These are phyloP conservation scores for Fusarium scirpi DNA, from an alignment of 2,329 filamentous ascomycete species.

Conservation along the genomic window DNA sequence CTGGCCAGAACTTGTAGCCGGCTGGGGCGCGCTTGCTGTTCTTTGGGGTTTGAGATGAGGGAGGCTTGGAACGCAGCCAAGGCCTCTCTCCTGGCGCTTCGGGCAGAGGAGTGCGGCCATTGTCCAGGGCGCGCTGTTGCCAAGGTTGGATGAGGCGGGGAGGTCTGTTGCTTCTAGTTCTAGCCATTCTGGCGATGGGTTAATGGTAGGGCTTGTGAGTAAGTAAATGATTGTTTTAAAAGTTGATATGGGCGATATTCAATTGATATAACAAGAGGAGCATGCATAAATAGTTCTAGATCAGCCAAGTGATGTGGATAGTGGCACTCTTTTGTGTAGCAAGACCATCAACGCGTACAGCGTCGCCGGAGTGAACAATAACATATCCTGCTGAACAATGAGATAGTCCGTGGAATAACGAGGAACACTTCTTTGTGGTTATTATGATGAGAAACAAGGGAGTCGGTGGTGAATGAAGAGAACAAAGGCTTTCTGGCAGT, in stretches of 20 bases:
- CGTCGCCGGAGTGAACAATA: not conserved
- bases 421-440: not conserved
- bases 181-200: not conserved
- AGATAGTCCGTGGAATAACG: accelerated
- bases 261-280: not conserved
- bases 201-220: not conserved
- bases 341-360: too few species aligned
- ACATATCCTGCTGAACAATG: not conserved
- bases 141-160: not conserved
- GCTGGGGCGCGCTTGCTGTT: not conserved
- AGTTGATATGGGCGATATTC: accelerated
- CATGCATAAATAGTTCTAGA: not conserved
- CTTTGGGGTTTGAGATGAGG: accelerated
- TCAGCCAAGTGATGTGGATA: not conserved
- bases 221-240: accelerated
- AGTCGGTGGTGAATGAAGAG: not conserved
- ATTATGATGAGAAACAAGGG: not conserved
- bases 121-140: conserved; percentile 6
- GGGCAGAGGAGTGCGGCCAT: conserved; percentile 6
- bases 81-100: conserved; percentile 2
- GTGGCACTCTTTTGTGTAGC: not conserved
- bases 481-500: not conserved
- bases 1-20: conserved; percentile 10
- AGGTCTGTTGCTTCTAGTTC: not conserved
- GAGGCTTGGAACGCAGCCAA: not conserved